phyloP scores from a whole-genome alignment of 495 filamentous ascomycete genomes.

The Platismatia glauca region DNA sequence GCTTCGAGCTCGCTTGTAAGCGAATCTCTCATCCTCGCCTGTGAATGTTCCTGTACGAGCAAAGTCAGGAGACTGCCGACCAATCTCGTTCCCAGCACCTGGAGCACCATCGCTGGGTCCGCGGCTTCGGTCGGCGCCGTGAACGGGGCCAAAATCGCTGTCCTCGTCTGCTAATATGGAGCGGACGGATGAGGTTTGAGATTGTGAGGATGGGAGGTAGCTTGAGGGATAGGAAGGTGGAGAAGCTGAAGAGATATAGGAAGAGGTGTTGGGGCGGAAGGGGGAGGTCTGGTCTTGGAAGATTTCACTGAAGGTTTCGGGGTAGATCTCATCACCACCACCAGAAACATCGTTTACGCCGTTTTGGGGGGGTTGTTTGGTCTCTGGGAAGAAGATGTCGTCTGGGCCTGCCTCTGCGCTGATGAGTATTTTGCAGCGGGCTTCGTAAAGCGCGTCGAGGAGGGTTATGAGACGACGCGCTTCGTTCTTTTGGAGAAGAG shows the following conservation, averaged over 20 bases:
- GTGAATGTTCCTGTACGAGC: slow-evolving; percentile 49
- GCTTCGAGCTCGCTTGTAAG: slow-evolving; percentile 57
- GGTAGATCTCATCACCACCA: slow-evolving; percentile 49
- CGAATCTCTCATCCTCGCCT: slow-evolving; percentile 65
- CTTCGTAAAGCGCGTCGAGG: slow-evolving; percentile 63
- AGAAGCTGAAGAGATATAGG: slow-evolving; percentile 33
- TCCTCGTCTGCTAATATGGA: slow-evolving; percentile 30
- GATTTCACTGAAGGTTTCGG: slow-evolving; percentile 60
- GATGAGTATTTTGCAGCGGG: slow-evolving; percentile 54
- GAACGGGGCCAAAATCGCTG: slow-evolving; percentile 27
- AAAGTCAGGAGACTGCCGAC: slow-evolving; percentile 33
- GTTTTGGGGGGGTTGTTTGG: background rate
- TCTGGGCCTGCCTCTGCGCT: slow-evolving; percentile 51
- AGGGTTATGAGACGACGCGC: slow-evolving; percentile 63
- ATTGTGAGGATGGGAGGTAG: slow-evolving; percentile 22
- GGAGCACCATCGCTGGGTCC: slow-evolving; percentile 21
- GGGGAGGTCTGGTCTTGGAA: slow-evolving; percentile 61
- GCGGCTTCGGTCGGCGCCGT: slow-evolving; percentile 22
- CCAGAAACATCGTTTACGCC: slow-evolving; percentile 11
- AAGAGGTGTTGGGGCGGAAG: slow-evolving; percentile 63
- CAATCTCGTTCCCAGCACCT: slow-evolving; percentile 23
- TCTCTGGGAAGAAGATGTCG: slow-evolving; percentile 61
- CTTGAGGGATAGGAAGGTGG: slow-evolving; percentile 25
- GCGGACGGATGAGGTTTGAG: slow-evolving; percentile 16
- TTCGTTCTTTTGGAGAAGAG: slow-evolving; percentile 56